These are phyloP conservation scores for Rhizopus arrhizus DNA, from an alignment of 371 early-diverging fungal species.

Conservation along the genomic window DNA sequence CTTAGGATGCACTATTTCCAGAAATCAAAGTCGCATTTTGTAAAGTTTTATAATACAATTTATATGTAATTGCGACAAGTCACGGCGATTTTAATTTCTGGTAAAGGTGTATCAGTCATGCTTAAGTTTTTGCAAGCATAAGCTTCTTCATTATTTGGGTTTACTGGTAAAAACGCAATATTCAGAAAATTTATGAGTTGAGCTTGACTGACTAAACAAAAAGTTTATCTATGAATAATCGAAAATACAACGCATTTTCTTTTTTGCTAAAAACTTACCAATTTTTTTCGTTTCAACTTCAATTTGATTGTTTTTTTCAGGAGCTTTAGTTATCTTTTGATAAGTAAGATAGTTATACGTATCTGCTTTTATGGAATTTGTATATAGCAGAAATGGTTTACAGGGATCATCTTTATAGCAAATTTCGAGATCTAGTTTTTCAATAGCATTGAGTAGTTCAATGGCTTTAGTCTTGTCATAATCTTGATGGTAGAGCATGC, in stretches of 20 bases:
- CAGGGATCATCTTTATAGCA: conserved; percentile 22
- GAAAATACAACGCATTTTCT: conserved; percentile 11
- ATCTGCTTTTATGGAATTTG: conserved; percentile 19
- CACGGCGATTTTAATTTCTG: too few species aligned
- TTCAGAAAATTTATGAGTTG: conserved; percentile 12
- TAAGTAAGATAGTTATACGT: conserved; percentile 11
- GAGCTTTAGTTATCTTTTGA: conserved; percentile 16
- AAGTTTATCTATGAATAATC: conserved; percentile 15
- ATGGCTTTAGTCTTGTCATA: conserved; percentile 23
- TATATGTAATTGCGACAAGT: too few species aligned
- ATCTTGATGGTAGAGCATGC: conserved; percentile 22
- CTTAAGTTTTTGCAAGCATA: conserved; percentile 8
- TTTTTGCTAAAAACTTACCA: conserved; percentile 5
- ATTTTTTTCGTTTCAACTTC: conserved; percentile 7
- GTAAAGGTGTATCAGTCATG: conserved; percentile 7
- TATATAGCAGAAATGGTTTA: conserved; percentile 19
- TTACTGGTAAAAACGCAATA: conserved; percentile 12
- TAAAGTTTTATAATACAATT: too few species aligned
- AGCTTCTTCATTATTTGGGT: conserved; percentile 13
- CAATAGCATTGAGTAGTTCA: conserved; percentile 24
- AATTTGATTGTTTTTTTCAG: conserved; percentile 8
- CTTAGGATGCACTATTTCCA: too few species aligned
- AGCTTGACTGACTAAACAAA: conserved; percentile 11
- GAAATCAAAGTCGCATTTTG: too few species aligned
- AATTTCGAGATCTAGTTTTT: conserved; percentile 23